phyloP scores from a whole-genome alignment of 1,284 basidiomycete genomes.

The Ceratorhiza oryzae-sativae region DNA sequence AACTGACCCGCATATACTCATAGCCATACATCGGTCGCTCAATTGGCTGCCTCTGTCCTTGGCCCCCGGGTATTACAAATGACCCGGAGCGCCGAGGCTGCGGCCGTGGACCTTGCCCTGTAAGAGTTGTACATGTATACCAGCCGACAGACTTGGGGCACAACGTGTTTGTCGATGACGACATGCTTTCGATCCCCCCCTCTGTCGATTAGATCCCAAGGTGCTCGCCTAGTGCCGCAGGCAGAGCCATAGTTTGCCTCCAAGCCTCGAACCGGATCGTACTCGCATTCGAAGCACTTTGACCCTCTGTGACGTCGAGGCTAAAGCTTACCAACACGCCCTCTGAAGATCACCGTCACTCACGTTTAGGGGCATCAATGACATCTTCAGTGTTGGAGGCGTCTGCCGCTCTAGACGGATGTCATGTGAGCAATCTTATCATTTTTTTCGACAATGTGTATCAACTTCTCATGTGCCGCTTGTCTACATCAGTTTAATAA shows the following conservation, averaged over 20 bases:
- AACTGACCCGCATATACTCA: neutral
- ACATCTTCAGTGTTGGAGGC: neutral
- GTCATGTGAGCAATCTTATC: constrained; percentile 22
- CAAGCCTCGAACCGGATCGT: constrained; percentile 7
- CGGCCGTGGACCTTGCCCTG: neutral
- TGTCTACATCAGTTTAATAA: constrained; percentile 2
- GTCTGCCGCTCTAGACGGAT: neutral
- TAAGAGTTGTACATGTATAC: neutral
- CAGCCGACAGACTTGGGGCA: neutral
- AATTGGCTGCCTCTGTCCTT: neutral
- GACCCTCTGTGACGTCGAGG: neutral
- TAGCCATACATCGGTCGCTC: neutral
- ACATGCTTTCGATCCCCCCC: neutral
- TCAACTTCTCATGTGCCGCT: neutral
- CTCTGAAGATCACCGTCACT: neutral
- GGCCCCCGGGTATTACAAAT: neutral
- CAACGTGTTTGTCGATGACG: constrained; percentile 10
- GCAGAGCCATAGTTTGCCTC: neutral
- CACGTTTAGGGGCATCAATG: neutral
- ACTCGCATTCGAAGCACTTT: neutral
- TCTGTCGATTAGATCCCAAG: constrained; percentile 27
- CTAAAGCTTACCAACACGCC: neutral
- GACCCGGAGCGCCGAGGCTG: constrained; percentile 8
- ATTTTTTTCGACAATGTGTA: neutral
- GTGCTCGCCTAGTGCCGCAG: neutral